phyloP scores from a whole-genome alignment of 2,329 filamentous ascomycete genomes.

The Ophiostoma triangulosporum region DNA sequence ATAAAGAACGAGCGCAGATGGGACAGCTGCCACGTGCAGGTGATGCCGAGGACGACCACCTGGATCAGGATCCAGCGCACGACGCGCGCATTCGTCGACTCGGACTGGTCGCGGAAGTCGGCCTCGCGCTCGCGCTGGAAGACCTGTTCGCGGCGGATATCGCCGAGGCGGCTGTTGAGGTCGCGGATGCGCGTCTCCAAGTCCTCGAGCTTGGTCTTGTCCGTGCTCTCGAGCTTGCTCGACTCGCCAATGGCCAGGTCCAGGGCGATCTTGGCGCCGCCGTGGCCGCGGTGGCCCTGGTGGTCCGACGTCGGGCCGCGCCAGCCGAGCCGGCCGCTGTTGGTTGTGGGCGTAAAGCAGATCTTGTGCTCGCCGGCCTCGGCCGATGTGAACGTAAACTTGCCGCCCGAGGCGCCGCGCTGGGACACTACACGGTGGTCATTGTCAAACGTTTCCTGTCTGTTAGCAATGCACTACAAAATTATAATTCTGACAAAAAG shows the following conservation, averaged over 20 bases:
- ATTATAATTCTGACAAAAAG: too few relatives aligned
- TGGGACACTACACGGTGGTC: conserved; percentile 92
- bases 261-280: conserved; percentile 70
- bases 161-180: conserved; percentile 71
- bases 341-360: conserved; percentile 80
- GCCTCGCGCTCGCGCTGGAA: conserved; percentile 96
- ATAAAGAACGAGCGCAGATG: conserved; percentile 97
- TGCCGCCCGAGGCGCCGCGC: conserved; percentile 59
- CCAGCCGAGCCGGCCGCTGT: conserved; percentile 57
- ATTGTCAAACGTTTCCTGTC: conserved; percentile 82
- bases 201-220: conserved; percentile 86
- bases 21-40: conserved; percentile 93
- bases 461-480: too few relatives aligned
- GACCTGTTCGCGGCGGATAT: conserved; percentile 87
- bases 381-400: conserved; percentile 90
- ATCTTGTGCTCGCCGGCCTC: conserved; percentile 92
- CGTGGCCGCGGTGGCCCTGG: conserved; percentile 34
- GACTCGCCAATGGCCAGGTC: conserved; percentile 93
- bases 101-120: conserved; percentile 95
- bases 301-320: conserved; percentile 40
- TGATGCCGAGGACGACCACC: conserved; percentile 66
- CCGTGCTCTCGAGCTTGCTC: conserved; percentile 80
- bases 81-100: conserved; percentile 80
- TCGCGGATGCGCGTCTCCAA: conserved; percentile 81
- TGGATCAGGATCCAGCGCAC: conserved; percentile 92